phyloP scores from a whole-genome alignment of 1,284 basidiomycete genomes.

The Bjerkandera adusta region DNA sequence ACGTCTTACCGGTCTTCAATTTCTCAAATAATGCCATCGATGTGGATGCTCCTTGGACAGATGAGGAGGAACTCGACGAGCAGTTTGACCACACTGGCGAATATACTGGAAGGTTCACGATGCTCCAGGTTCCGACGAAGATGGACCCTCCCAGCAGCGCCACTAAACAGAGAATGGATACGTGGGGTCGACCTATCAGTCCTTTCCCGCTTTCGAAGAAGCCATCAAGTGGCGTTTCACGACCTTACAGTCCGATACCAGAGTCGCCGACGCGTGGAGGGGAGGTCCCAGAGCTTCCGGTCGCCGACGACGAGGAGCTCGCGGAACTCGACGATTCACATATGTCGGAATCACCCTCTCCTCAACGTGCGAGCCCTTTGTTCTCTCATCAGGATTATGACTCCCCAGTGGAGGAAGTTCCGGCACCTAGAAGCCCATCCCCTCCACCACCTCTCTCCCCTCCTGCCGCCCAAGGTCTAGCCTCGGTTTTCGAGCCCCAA shows the following conservation, averaged over 20 bases:
- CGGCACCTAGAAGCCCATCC: too few species aligned
- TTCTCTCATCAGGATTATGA: too few species aligned
- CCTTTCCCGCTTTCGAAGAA: constrained; percentile 38
- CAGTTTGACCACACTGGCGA: constrained; percentile 46
- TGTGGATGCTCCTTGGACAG: constrained; percentile 30
- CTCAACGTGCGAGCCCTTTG: too few species aligned
- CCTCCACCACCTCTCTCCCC: too few species aligned
- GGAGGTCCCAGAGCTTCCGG: background rate
- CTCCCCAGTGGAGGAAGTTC: too few species aligned
- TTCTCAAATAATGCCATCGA: constrained; percentile 14
- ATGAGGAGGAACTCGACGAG: constrained; percentile 30
- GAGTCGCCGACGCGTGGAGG: constrained; percentile 5
- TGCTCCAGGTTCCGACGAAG: constrained; percentile 56
- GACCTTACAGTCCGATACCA: constrained; percentile 6
- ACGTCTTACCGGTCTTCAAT: constrained; percentile 28
- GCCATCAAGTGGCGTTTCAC: too few species aligned
- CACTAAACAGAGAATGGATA: constrained; percentile 46
- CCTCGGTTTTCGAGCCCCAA: too few species aligned
- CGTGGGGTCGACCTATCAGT: constrained; percentile 69
- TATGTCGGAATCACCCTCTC: too few species aligned
- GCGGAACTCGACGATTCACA: constrained; percentile 6
- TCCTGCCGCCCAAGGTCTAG: too few species aligned
- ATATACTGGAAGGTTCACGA: constrained; percentile 61
- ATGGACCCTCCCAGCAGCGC: constrained; percentile 62
- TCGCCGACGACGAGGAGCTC: constrained; percentile 4